Evolutionary conservation across 2,329 filamentous ascomycete species (phyloP), one percentile per base, ranked within the genome.

Genomic region (Talaromyces pinophilus): DNA sequence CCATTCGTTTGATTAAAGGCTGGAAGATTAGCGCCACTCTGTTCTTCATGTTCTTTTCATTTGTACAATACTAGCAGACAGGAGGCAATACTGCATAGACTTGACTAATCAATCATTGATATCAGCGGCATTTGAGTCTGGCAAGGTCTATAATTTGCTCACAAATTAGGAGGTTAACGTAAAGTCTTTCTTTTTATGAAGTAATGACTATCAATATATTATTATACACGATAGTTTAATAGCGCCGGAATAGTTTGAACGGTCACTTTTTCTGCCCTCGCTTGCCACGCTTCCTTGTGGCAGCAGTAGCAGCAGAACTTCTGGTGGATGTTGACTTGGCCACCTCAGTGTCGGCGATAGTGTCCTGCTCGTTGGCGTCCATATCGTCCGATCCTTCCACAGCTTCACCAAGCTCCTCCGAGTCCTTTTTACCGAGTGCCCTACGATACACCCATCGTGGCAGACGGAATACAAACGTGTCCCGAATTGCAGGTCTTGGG

Each of bases 401-500:
- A 52, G 19, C 60, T 30, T 67, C 65, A 5, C 11, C 50, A 35
- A 22, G 28, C 46, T 52, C 44, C 11, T 57, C 19, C 13, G 40
- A 8, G 11, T 44, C 54, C 15, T 63, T 60, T 22, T 35, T 54
- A n/a, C 54, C 42, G 15, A 50, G 33, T 0, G 42, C 11, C 15
- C 19, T 67, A 63, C 79, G 83, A 81, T 90, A 95, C 65, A 87
- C 76, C 86, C 89, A 96, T 64, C 89, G 75, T 0, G 95, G 95
- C 5, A 96, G 81, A 63, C 90, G 90, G 78, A 91, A 87, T 54
- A 98, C 85, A 67, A 93, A 88, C 0, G 95, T 99, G 75, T 98
- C 91, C 69, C 81, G 86, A 77, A 97, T 81, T 2, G 89, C 91
- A 0, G 95, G 95, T 70, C 85, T 82, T 54, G 86, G 84, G 67